Base-by-base conservation (phyloP, 2,329 filamentous ascomycete species). In the Thyridium curvatum region DNA sequence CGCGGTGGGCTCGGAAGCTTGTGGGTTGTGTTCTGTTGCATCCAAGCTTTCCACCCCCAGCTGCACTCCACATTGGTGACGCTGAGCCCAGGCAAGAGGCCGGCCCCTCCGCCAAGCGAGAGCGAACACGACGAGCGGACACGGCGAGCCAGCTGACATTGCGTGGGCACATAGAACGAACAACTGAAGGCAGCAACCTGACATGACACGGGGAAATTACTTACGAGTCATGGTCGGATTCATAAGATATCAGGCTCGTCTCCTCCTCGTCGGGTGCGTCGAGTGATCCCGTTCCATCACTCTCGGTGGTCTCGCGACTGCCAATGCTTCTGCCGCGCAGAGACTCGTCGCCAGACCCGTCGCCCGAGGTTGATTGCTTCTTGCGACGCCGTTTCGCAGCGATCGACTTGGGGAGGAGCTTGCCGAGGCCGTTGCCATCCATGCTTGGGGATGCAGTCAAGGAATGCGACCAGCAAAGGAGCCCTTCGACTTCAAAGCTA, bases 321-420 rank as follows among this genome's bases (percentile, higher is more conserved):
- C 45, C 59, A 54, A 50, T 47, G 43, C 51, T 53, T 44, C 60
- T 49, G 45, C 60, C 52, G 46, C 56, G 52, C 37, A 43, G 54
- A 43, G 40, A 34, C 42, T 52, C 40, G 53, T 59, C 52, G 41
- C 48, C 52, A 43, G 47, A 56, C 29, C 47, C 42, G 36, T 53
- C 53, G 44, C 59, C 68, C 49, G 57, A 58, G 46, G 68, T 66
- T 34, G 64, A 59, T 39, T 70, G 64, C 54, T 65, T 71, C 56
- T 64, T 70, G 41, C 64, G 64, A 35, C 69, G 65, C 34, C 71
- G 68, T 51, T 69, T 73, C 35, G 64, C 62, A 18, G 61, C 58
- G 39, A 79, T 65, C 30, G 66, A 62, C 51, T 71, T 75, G 37
- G 73, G 66, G 29, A 80, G 56, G 21, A 79, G 63, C 57, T 74